Evolutionary conservation across 768 basidiomycete species (phyloP).

Genomic region (Suillus cothurnatus): DNA sequence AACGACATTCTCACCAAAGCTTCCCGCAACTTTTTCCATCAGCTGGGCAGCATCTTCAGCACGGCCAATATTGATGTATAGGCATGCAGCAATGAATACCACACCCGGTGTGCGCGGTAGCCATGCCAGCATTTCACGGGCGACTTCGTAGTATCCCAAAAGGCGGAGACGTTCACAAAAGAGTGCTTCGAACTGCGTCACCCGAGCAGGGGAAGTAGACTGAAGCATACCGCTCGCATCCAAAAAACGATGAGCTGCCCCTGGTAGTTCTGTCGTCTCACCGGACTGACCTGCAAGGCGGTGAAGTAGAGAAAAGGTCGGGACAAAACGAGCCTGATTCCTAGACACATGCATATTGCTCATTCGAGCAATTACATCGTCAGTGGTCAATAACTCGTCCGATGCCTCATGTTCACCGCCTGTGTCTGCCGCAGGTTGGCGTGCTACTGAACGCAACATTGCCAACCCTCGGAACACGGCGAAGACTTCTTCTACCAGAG

Average conservation of each 20-base stretch:
- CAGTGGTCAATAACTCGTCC: constrained; percentile 46
- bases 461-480: constrained; percentile 79
- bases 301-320: constrained; percentile 65
- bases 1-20: constrained; percentile 59
- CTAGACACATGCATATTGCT: constrained; percentile 74
- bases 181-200: constrained; percentile 66
- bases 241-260: constrained; percentile 70
- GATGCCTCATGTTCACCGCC: constrained; percentile 33
- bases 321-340: constrained; percentile 45
- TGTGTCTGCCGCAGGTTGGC: constrained; percentile 54
- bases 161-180: constrained; percentile 72
- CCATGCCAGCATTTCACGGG: constrained; percentile 71
- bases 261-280: constrained; percentile 51
- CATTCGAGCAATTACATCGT: constrained; percentile 65
- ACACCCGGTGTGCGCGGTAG: constrained; percentile 79
- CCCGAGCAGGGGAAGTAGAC: constrained; percentile 66
- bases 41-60: constrained; percentile 72
- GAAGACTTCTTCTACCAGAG: constrained; percentile 71
- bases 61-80: constrained; percentile 66
- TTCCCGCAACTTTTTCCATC: constrained; percentile 74
- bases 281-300: constrained; percentile 58
- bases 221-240: constrained; percentile 66
- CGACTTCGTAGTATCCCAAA: constrained; percentile 61
- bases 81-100: constrained; percentile 69
- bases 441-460: constrained; percentile 63